Evolutionary conservation across 208 protist genomes (phyloP).

Genomic region (Blechomonas ayalai): DNA sequence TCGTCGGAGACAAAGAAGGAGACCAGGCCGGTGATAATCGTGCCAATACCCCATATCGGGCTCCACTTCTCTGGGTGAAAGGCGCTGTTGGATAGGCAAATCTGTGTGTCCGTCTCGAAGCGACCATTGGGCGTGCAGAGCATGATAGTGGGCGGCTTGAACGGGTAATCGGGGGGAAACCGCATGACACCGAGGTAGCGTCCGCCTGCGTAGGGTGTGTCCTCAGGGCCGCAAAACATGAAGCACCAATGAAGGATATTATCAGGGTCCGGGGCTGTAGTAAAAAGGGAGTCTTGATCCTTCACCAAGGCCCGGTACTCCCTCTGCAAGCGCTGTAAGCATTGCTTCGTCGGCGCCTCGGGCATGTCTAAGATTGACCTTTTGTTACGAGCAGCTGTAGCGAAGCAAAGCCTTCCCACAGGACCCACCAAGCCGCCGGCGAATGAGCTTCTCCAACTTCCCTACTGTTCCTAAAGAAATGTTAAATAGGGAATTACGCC

Average conservation of each 20-base stretch:
- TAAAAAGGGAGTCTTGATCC: slow-evolving; percentile 21
- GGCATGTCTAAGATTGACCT: too few relatives aligned
- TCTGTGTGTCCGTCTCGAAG: slow-evolving; percentile 40
- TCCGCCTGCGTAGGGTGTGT: slow-evolving; percentile 90
- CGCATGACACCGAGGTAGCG: slow-evolving; percentile 95
- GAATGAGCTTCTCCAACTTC: too few relatives aligned
- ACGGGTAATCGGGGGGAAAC: slow-evolving; percentile 94
- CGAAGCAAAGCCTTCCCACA: too few relatives aligned
- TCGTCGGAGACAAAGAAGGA: slow-evolving; percentile 74
- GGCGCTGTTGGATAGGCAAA: slow-evolving; percentile 82
- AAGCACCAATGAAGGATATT: slow-evolving; percentile 95
- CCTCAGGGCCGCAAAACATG: slow-evolving; percentile 59
- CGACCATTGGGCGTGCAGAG: slow-evolving; percentile 84
- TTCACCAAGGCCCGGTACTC: slow-evolving; percentile 34
- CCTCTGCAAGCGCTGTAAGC: slow-evolving; percentile 37
- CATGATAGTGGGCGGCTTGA: slow-evolving; percentile 89
- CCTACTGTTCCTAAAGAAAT: too few relatives aligned
- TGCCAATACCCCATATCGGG: slow-evolving; percentile 73
- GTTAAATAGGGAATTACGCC: too few relatives aligned
- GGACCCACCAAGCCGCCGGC: too few relatives aligned
- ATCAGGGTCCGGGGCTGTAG: slow-evolving; percentile 25
- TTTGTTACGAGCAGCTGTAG: too few relatives aligned
- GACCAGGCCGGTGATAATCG: slow-evolving; percentile 78
- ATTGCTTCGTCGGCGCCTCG: slow-evolving; percentile 12
- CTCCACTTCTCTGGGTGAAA: slow-evolving; percentile 89